Evolutionary conservation across 768 basidiomycete species (phyloP).

Genomic region (Auricularia sp.): DNA sequence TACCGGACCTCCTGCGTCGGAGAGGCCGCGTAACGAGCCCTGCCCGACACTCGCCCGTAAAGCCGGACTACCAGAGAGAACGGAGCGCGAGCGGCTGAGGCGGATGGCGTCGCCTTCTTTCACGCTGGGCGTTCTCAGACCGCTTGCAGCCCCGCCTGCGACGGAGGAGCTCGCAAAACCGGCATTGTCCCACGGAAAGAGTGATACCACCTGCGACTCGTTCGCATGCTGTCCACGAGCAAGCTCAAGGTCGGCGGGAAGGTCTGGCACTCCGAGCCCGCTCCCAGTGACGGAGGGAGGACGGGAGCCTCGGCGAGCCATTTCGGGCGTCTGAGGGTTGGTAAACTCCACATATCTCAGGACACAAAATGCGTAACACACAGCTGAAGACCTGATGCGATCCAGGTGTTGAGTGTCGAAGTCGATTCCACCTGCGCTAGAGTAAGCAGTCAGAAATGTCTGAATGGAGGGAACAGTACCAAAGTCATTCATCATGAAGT

Average conservation of each 20-base stretch:
- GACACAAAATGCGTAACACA: no score
- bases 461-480: neutral
- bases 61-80: no score
- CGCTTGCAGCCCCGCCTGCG: slow-evolving; percentile 25
- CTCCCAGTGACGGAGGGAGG: neutral
- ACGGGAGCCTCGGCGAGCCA: neutral
- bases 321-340: neutral
- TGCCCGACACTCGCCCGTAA: slow-evolving; percentile 14
- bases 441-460: neutral
- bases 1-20: slow-evolving; percentile 48
- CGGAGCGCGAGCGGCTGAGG: slow-evolving; percentile 37
- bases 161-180: slow-evolving; percentile 40
- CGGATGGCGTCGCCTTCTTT: slow-evolving; percentile 39
- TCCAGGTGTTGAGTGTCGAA: neutral
- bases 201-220: slow-evolving; percentile 52
- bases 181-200: slow-evolving; percentile 80
- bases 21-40: slow-evolving; percentile 24
- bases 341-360: no score
- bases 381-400: no score
- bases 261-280: neutral
- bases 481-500: neutral
- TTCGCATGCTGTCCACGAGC: neutral
- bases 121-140: slow-evolving; percentile 28
- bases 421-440: neutral
- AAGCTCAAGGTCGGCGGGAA: neutral